Base-by-base conservation (phyloP, 23 red algal species). In the Agarophyton chilense region DNA sequence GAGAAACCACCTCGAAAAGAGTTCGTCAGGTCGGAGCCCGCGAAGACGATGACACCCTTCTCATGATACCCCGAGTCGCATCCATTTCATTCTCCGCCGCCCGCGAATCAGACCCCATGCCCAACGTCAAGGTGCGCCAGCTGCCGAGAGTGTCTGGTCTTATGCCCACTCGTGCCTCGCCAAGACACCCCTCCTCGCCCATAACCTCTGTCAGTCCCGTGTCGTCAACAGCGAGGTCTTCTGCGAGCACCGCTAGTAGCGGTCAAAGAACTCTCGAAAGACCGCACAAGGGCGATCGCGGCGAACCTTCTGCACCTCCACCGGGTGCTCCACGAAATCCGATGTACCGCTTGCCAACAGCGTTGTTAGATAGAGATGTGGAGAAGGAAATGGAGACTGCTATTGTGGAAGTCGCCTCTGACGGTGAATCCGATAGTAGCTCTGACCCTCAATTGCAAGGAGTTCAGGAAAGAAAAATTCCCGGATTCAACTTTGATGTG, bases 151-250 rank as follows among this genome's bases (percentile, higher is more conserved):
- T 74, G 14, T 72, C 62, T 6, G 82, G 54, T 5, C 39, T 47
- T 10, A 87, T 87, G 82, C 82, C 82, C 38, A 87, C 82, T 17
- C 56, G 79, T n/a, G 79, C 79, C n/a, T 65, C 68, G 2, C 68
- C 68, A 13, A 25, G 68, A 5, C 43, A 43, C 10, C 68, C 68
- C 6, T 74, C 68, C 10, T 74, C 41, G 16, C 68, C 68, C 17
- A 49, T 74, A 5, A 39, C 68, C 0, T 47, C 68, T 6, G 38
- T 4, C 19, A 74, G 68, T 25, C 68, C 68, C 10, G 68, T 74
- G 43, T 74, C 41, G 19, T 74, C 68, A 38, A 74, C 38, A 17
- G 43, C 40, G 8, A 16, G 68, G n/a, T 74, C 68, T 21, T 74
- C 68, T 21, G 68, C 68, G 43, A 74, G 68, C 68, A 47, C 41